Conservation (phyloP, 305 asterid genomes). For the Andrographis paniculata region DNA sequence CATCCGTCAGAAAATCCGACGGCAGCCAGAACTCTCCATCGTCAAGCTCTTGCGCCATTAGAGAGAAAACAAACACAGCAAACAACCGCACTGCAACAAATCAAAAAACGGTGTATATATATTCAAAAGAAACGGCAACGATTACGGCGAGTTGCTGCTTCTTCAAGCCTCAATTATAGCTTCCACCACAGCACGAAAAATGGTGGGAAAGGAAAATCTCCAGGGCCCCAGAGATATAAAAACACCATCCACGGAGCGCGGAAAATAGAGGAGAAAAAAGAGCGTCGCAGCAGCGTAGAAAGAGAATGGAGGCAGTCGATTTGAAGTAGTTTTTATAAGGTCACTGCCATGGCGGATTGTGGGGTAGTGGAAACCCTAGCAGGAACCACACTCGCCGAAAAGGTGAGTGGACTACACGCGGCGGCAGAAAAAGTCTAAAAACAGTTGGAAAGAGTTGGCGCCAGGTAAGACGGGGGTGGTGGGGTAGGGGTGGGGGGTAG, state of each 20-base stretch:
- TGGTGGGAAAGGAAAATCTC: constrained; percentile 15
- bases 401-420: constrained; percentile 28
- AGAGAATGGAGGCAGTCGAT: constrained; percentile 20
- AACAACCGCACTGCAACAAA: neutral
- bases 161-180: constrained; percentile 37
- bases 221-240: constrained; percentile 18
- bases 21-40: constrained; percentile 60
- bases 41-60: constrained; percentile 39
- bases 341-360: neutral
- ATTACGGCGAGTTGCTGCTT: constrained; percentile 21
- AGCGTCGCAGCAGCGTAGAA: constrained; percentile 15
- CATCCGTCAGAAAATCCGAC: constrained; percentile 48
- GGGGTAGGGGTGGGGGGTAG: constrained; percentile 19
- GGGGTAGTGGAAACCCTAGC: constrained; percentile 21
- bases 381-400: constrained; percentile 23
- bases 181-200: constrained; percentile 1
- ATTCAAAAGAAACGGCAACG: constrained; percentile 2
- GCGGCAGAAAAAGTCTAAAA: constrained; percentile 24
- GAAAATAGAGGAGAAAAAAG: neutral
- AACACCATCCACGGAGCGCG: neutral
- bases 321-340: constrained; percentile 22
- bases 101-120: too few relatives aligned
- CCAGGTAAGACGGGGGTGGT: constrained; percentile 34
- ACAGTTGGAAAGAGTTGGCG: constrained; percentile 41
- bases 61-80: too few relatives aligned